phyloP scores from a whole-genome alignment of 495 filamentous ascomycete species.

The Pyrenula aspistea region DNA sequence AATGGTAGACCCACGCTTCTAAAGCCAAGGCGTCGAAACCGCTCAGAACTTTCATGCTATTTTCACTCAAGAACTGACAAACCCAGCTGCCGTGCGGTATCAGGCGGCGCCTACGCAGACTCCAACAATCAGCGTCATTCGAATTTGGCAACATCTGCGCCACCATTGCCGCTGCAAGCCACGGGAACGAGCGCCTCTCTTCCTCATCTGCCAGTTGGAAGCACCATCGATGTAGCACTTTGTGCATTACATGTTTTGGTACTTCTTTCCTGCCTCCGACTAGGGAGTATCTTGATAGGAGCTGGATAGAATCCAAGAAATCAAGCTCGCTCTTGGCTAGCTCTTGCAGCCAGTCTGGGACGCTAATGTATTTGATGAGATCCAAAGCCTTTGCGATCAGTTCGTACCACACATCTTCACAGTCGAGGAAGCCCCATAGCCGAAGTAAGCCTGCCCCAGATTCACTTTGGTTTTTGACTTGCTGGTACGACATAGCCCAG shows the following conservation, averaged over 20 bases:
- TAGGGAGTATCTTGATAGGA: background rate
- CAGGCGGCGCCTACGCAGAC: background rate
- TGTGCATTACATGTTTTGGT: background rate
- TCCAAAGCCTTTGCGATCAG: constrained; percentile 5
- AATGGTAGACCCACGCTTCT: background rate
- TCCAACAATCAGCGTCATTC: background rate
- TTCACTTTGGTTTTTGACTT: constrained; percentile 13
- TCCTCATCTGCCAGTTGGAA: background rate
- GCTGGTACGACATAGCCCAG: constrained; percentile 19
- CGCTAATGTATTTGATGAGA: background rate
- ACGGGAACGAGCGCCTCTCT: background rate
- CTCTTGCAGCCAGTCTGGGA: background rate
- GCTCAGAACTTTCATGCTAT: background rate
- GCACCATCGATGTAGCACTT: background rate
- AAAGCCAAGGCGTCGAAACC: background rate
- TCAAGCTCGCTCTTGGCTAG: background rate
- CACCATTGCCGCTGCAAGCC: background rate
- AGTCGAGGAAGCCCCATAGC: constrained; percentile 22
- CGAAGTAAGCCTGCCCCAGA: constrained; percentile 18
- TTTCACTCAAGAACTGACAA: background rate
- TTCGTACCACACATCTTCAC: constrained; percentile 15
- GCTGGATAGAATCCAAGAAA: background rate
- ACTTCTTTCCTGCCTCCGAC: background rate
- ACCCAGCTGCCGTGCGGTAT: background rate
- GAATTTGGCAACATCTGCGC: background rate